phyloP scores from a whole-genome alignment of 768 basidiomycete genomes.

The Rhizopogon roseolus region DNA sequence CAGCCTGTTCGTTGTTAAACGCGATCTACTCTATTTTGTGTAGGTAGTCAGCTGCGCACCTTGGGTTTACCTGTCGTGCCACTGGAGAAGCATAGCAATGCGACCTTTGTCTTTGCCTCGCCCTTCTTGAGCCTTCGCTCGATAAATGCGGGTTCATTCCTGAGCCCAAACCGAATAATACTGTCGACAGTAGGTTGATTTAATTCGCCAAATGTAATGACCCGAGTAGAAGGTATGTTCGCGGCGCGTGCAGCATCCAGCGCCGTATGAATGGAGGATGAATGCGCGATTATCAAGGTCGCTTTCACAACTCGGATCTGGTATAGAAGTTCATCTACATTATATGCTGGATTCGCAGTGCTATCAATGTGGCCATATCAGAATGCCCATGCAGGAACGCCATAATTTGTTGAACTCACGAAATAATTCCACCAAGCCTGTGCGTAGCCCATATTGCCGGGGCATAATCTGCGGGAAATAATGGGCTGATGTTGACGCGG shows the following conservation, averaged over 20 bases:
- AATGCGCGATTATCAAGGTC: conserved; percentile 26
- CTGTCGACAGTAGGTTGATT: conserved; percentile 34
- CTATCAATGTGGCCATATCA: conserved; percentile 9
- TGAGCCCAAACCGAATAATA: conserved; percentile 42
- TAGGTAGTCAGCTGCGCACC: conserved; percentile 2
- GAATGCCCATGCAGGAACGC: background rate
- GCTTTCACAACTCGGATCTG: conserved; percentile 26
- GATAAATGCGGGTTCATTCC: conserved; percentile 32
- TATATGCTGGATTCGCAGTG: conserved; percentile 32
- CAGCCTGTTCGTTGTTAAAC: conserved; percentile 38
- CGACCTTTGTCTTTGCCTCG: conserved; percentile 58
- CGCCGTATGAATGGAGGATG: conserved; percentile 22
- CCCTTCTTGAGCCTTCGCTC: conserved; percentile 48
- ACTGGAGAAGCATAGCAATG: conserved; percentile 69
- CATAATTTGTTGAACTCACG: conserved; percentile 32
- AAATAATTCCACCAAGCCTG: conserved; percentile 51
- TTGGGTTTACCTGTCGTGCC: conserved; percentile 62
- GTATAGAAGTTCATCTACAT: conserved; percentile 25
- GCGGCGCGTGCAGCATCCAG: conserved; percentile 23
- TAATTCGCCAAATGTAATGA: conserved; percentile 22
- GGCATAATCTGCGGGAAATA: conserved; percentile 43
- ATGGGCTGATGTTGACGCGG: conserved; percentile 1
- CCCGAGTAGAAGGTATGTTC: conserved; percentile 22
- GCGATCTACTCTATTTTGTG: background rate
- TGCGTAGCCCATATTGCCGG: conserved; percentile 57